phyloP scores from a whole-genome alignment of 2,329 filamentous ascomycete species.

The Polytolypa hystricis region DNA sequence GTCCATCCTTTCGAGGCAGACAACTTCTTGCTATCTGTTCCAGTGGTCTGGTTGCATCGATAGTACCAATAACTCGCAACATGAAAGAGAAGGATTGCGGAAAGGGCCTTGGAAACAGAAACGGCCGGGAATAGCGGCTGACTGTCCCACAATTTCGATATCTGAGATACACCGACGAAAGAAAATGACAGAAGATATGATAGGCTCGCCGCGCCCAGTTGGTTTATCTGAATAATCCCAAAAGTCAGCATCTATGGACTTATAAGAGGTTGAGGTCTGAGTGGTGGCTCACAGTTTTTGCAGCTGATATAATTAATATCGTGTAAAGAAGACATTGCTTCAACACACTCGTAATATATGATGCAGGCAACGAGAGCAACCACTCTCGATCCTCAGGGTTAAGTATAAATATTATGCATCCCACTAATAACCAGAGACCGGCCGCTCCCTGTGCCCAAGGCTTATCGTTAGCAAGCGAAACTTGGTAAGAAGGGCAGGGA shows the following conservation, averaged over 20 bases:
- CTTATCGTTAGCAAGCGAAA: too few species aligned
- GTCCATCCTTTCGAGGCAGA: constrained; percentile 21
- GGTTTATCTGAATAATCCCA: constrained; percentile 25
- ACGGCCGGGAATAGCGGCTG: constrained; percentile 24
- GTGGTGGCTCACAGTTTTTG: constrained; percentile 28
- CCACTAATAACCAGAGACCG: constrained; percentile 4
- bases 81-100: constrained; percentile 23
- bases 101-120: constrained; percentile 17
- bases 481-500: too few species aligned
- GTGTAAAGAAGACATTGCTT: constrained; percentile 26
- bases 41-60: constrained; percentile 16
- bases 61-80: constrained; percentile 21
- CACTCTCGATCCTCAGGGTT: constrained; percentile 1
- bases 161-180: constrained; percentile 22
- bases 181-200: constrained; percentile 27
- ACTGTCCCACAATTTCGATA: constrained; percentile 23
- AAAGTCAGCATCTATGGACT: not conserved
- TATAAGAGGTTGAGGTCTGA: not conserved
- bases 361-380: constrained; percentile 1
- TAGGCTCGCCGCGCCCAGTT: constrained; percentile 29
- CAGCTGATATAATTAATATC: constrained; percentile 24
- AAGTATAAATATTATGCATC: constrained; percentile 5
- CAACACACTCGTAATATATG: constrained; percentile 21
- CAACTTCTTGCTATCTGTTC: constrained; percentile 20
- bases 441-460: constrained; percentile 8